Evolutionary conservation across 2,329 filamentous ascomycete genomes (phyloP).

Genomic region (Tolypocladium inflatum): DNA sequence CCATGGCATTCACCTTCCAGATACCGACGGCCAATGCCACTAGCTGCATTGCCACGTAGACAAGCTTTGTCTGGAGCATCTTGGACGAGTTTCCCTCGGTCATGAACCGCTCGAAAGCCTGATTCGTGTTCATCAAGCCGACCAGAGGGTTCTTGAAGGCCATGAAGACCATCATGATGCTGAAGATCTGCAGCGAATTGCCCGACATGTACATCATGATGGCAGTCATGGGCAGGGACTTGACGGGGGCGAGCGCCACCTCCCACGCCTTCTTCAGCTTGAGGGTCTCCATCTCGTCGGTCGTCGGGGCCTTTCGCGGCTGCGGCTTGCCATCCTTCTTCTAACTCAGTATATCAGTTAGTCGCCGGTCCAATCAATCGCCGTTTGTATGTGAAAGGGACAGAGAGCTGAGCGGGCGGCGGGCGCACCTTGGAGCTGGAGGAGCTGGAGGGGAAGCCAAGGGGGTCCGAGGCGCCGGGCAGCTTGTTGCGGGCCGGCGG

Average conservation of each 20-base stretch:
- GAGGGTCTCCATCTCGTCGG: slow-evolving; percentile 85
- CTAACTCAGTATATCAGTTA: slow-evolving; percentile 30
- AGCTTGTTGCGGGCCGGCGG: slow-evolving; percentile 58
- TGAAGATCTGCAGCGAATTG: slow-evolving; percentile 96
- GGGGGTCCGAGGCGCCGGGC: slow-evolving; percentile 68
- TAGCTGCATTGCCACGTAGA: slow-evolving; percentile 82
- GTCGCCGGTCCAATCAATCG: background rate
- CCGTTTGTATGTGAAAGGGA: background rate
- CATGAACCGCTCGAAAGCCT: slow-evolving; percentile 86
- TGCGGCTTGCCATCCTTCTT: slow-evolving; percentile 39
- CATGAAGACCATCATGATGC: slow-evolving; percentile 99
- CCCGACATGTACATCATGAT: slow-evolving; percentile 99
- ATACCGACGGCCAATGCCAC: slow-evolving; percentile 75
- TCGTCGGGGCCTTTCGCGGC: slow-evolving; percentile 57
- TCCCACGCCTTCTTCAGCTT: slow-evolving; percentile 99
- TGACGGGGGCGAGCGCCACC: slow-evolving; percentile 84
- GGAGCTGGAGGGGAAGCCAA: slow-evolving; percentile 61
- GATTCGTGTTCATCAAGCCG: slow-evolving; percentile 72
- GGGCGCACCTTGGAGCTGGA: slow-evolving; percentile 45
- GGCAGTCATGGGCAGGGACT: slow-evolving; percentile 92
- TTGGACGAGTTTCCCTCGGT: slow-evolving; percentile 65
- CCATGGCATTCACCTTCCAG: slow-evolving; percentile 97
- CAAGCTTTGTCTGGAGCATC: slow-evolving; percentile 74
- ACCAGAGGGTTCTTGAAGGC: slow-evolving; percentile 93
- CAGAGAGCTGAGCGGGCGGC: background rate